phyloP scores from a whole-genome alignment of 306 rosid genomes.

The Trifolium pratense region DNA sequence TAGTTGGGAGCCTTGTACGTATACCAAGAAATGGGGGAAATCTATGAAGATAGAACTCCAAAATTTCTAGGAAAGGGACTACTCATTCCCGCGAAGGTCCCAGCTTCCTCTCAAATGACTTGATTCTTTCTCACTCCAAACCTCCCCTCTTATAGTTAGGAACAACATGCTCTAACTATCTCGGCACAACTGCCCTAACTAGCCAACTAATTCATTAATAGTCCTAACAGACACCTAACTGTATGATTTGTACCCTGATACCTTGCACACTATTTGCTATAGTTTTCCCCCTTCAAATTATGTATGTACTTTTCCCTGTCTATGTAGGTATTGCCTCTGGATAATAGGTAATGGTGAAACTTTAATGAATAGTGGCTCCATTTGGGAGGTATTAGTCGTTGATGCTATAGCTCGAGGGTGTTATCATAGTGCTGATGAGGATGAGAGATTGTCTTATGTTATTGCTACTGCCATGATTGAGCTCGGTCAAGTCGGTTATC shows the following conservation, averaged over 20 bases:
- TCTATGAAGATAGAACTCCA: no score
- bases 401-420: constrained; percentile 52
- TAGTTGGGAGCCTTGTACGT: not conserved
- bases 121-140: not conserved
- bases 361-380: constrained; percentile 47
- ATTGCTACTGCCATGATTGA: constrained; percentile 48
- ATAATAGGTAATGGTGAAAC: constrained; percentile 58
- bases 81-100: no score
- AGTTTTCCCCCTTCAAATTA: not conserved
- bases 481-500: constrained; percentile 45
- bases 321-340: constrained; percentile 65
- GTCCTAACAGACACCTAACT: constrained; percentile 1
- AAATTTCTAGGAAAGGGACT: no score
- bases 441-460: constrained; percentile 51
- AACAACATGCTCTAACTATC: constrained; percentile 2
- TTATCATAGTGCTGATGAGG: constrained; percentile 54
- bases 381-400: constrained; percentile 53
- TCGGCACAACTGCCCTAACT: not conserved
- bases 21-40: not conserved
- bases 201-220: not conserved
- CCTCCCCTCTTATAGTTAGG: not conserved
- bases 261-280: not conserved
- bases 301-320: constrained; percentile 1
- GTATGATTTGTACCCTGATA: constrained; percentile 15
- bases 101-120: not conserved